phyloP scores from a whole-genome alignment of 176 grass and related monocot genomes.

The Elaeis guineensis region DNA sequence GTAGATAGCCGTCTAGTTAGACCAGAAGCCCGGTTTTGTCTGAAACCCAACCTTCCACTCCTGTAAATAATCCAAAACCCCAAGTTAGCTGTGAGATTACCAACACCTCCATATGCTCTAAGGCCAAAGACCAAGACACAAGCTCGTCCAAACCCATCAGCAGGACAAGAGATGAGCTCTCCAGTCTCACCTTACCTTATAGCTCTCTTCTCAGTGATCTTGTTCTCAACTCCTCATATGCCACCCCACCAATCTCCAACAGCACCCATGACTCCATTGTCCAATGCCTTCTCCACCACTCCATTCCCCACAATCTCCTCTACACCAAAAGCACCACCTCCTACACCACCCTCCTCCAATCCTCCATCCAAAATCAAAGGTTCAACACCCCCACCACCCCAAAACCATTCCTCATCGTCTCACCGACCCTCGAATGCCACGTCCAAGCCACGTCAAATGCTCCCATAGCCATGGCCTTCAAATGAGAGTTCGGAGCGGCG shows the following conservation, averaged over 20 bases:
- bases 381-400: conserved; percentile 18
- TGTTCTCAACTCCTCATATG: no score
- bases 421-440: conserved; percentile 14
- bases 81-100: no score
- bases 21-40: no score
- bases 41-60: no score
- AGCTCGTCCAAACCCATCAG: no score
- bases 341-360: conserved; percentile 20
- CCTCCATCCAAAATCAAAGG: conserved; percentile 25
- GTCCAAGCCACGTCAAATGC: conserved; percentile 25
- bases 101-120: no score
- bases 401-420: conserved; percentile 27
- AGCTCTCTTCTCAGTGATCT: no score
- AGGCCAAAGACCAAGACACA: no score
- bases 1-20: no score
- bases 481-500: conserved; percentile 25
- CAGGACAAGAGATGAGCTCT: no score
- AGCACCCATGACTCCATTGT: conserved; percentile 4
- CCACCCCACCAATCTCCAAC: not conserved
- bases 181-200: no score
- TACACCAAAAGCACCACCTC: conserved; percentile 11
- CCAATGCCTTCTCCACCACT: conserved; percentile 17
- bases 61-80: no score
- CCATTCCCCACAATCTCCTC: conserved; percentile 1
- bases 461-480: not conserved